Evolutionary conservation across 805 yeast species (phyloP), one percentile per base, ranked within the genome.

Genomic region (Pichia sporocuriosa): DNA sequence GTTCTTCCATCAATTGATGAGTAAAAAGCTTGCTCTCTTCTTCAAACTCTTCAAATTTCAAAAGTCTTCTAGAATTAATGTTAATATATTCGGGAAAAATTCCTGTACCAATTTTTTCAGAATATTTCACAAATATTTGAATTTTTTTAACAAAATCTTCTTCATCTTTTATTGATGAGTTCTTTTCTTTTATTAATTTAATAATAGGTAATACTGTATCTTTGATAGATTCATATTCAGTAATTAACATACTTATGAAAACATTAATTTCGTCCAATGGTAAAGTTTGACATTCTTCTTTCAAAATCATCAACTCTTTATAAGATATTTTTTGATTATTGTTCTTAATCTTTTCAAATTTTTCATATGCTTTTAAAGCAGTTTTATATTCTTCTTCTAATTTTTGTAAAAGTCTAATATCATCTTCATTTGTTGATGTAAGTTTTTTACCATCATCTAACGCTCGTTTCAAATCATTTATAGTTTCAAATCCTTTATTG

Each of bases 381-480:
- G 8, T 33, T 9, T 32, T 27, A 23, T n/a, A 21, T 23, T 37
- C 20, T 11, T 30, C 30, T 17, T 23, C 17, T n/a, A 32, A 15
- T 35, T 42, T 13, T 42, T 45, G 35, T 55, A 42, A n/a, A 32
- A 32, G 1, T 29, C 26, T 4, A 53, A 15, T 17, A 36, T 42
- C 54, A 9, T 26, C 22, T 42, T 56, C 61, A 11, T 32, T 37
- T 1, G 39, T 13, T 6, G 50, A 42, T 2, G 46, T 49, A 17
- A 55, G 40, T 1, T 29, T 32, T 15, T 47, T 45, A 10, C 65
- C 63, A 35, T 56, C 50, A 11, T 48, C 54, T n/a, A 60, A 43
- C 19, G 58, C 39, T 9, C 34, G 32, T 16, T 44, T 40, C 22
- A 58, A 34, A 6, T 30, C 40, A 4, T 62, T 59, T 39, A 57